phyloP scores from a whole-genome alignment of 371 early-diverging fungal genomes.

The Apophysomyces ossiformis region DNA sequence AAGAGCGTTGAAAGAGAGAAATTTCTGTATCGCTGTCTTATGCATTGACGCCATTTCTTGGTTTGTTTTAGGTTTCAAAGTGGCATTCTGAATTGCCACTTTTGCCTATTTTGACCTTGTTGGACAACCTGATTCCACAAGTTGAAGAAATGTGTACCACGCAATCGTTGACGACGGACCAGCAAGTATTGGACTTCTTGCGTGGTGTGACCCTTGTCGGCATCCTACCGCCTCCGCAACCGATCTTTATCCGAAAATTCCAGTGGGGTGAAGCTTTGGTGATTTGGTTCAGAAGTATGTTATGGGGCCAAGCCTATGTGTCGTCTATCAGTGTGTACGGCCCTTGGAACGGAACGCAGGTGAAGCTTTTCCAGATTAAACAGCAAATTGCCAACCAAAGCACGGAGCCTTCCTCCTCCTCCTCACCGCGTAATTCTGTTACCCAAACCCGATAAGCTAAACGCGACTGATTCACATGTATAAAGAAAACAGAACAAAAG shows the following conservation, averaged over 20 bases:
- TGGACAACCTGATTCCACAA: slow-evolving; percentile 63
- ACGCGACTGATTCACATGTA: slow-evolving; percentile 1
- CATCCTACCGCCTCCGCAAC: slow-evolving; percentile 42
- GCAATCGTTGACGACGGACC: slow-evolving; percentile 37
- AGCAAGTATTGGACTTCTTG: slow-evolving; percentile 42
- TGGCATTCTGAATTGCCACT: slow-evolving; percentile 76
- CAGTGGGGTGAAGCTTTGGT: slow-evolving; percentile 62
- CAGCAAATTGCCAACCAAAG: slow-evolving; percentile 24
- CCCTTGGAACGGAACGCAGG: slow-evolving; percentile 68
- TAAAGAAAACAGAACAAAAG: slow-evolving; percentile 2
- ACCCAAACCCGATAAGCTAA: neutral
- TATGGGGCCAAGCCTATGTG: slow-evolving; percentile 71
- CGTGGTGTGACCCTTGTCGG: slow-evolving; percentile 42
- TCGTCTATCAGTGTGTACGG: slow-evolving; percentile 56
- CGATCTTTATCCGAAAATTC: slow-evolving; percentile 55
- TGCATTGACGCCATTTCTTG: neutral
- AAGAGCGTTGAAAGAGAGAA: no score
- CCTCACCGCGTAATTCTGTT: slow-evolving; percentile 6
- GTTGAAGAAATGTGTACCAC: slow-evolving; percentile 59
- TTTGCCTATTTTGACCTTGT: slow-evolving; percentile 58
- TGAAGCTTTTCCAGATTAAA: slow-evolving; percentile 64
- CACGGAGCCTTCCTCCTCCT: neutral
- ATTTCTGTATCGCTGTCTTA: no score
- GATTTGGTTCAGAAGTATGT: slow-evolving; percentile 69
- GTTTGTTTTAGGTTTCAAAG: slow-evolving; percentile 27